These are phyloP conservation scores for Phoenix roebelenii DNA, from an alignment of 176 grass and related monocot species.

Conservation along the genomic window DNA sequence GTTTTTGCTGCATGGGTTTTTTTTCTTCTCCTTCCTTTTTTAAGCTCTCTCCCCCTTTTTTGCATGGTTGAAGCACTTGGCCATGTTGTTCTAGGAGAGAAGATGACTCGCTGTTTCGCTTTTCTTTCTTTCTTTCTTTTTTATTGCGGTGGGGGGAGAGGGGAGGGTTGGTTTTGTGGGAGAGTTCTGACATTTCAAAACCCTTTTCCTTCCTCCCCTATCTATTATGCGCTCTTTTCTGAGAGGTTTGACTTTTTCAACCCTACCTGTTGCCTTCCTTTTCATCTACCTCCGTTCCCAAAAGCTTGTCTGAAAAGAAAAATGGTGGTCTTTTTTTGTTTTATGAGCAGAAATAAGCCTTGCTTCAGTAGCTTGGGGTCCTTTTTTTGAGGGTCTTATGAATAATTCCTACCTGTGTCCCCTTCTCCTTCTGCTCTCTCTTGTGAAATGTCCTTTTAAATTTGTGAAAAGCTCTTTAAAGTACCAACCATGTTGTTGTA, in stretches of 20 bases:
- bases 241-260: conserved; percentile 7
- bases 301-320: conserved; percentile 5
- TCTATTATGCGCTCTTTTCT: conserved; percentile 13
- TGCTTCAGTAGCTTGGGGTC: neutral
- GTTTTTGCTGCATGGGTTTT: conserved; percentile 49
- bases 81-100: conserved; percentile 8
- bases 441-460: too few species aligned
- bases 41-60: neutral
- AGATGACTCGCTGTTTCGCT: neutral
- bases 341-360: neutral
- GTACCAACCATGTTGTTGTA: too few species aligned
- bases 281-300: conserved; percentile 12
- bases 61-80: conserved; percentile 23
- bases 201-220: conserved; percentile 19
- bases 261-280: conserved; percentile 1
- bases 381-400: neutral
- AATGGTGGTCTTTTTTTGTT: conserved; percentile 1
- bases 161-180: too few species aligned
- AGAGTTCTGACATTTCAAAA: conserved; percentile 17
- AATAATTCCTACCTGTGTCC: too few species aligned
- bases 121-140: conserved; percentile 26
- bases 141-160: neutral
- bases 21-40: neutral
- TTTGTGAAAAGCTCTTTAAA: too few species aligned
- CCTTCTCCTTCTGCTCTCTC: too few species aligned